phyloP scores from a whole-genome alignment of 1,284 basidiomycete species.

The Cryptococcus hybrid region DNA sequence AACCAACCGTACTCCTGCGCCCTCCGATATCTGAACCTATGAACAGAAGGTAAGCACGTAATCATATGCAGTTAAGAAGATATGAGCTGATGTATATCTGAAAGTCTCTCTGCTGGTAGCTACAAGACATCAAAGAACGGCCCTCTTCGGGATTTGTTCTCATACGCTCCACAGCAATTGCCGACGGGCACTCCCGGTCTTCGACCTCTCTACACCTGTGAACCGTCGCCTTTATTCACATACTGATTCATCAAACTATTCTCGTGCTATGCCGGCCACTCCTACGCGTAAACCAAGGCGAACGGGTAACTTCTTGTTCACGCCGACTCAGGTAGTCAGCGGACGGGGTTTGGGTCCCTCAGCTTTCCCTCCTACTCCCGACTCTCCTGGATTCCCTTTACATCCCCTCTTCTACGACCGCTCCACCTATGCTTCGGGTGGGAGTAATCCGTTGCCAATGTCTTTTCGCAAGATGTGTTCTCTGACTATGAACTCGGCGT shows the following conservation, averaged over 20 bases:
- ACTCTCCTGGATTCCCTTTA: constrained; percentile 10
- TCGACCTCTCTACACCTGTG: constrained; percentile 29
- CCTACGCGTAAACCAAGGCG: constrained; percentile 8
- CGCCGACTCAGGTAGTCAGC: not conserved
- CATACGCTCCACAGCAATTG: constrained; percentile 30
- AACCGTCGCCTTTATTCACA: constrained; percentile 21
- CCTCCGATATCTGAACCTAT: constrained; percentile 26
- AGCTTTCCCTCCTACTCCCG: constrained; percentile 25
- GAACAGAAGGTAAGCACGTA: constrained; percentile 25
- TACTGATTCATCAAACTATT: constrained; percentile 9
- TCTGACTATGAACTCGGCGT: not conserved
- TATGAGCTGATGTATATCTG: constrained; percentile 4
- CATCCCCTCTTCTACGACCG: constrained; percentile 2
- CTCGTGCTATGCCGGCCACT: constrained; percentile 18
- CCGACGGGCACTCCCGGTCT: constrained; percentile 21
- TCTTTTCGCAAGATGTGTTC: not conserved
- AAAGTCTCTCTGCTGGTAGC: constrained; percentile 27
- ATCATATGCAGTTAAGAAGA: too few relatives aligned
- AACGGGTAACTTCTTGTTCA: not conserved
- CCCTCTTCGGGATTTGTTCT: constrained; percentile 31
- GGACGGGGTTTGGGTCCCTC: constrained; percentile 4
- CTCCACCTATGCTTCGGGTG: constrained; percentile 29
- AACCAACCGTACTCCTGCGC: constrained; percentile 29
- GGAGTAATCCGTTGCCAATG: constrained; percentile 27
- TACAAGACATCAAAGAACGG: constrained; percentile 22